These are phyloP conservation scores for Pleomassaria siparia DNA, from an alignment of 2,329 filamentous ascomycete species.

Conservation along the genomic window DNA sequence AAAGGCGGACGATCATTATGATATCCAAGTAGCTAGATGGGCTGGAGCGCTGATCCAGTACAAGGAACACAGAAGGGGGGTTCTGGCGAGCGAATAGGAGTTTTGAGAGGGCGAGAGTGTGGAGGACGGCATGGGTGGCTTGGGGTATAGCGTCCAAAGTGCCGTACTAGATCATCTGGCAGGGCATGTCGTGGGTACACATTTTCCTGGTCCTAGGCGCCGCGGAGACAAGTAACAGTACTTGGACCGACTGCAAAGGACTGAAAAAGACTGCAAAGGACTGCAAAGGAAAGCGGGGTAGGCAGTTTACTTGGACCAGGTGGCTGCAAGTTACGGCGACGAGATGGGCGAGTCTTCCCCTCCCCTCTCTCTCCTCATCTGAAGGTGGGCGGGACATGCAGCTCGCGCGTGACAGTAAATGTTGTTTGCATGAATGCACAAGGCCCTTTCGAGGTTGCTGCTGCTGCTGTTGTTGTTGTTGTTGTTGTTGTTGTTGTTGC, in stretches of 20 bases:
- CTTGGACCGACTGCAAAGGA: conserved; percentile 21
- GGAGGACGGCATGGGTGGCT: conserved; percentile 34
- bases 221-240: conserved; percentile 29
- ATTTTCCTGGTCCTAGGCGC: conserved; percentile 6
- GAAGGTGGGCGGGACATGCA: conserved; percentile 30
- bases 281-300: conserved; percentile 45
- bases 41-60: conserved; percentile 42
- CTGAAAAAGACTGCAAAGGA: conserved; percentile 4
- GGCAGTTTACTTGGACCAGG: conserved; percentile 39
- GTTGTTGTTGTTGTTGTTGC: neutral
- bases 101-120: conserved; percentile 23
- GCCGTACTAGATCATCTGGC: conserved; percentile 30
- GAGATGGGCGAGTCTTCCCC: conserved; percentile 19
- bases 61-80: conserved; percentile 42
- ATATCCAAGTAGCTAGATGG: conserved; percentile 40
- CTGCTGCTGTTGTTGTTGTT: neutral
- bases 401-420: conserved; percentile 38
- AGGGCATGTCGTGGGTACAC: conserved; percentile 31
- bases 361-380: no score
- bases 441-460: conserved; percentile 12
- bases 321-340: conserved; percentile 39
- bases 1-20: conserved; percentile 42
- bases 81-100: conserved; percentile 42
- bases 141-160: conserved; percentile 33
- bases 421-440: conserved; percentile 33